Evolutionary conservation across 208 protist genomes (phyloP), one percentile per base, ranked within the genome.

Genomic region (Dictyostelium gargantuum): DNA sequence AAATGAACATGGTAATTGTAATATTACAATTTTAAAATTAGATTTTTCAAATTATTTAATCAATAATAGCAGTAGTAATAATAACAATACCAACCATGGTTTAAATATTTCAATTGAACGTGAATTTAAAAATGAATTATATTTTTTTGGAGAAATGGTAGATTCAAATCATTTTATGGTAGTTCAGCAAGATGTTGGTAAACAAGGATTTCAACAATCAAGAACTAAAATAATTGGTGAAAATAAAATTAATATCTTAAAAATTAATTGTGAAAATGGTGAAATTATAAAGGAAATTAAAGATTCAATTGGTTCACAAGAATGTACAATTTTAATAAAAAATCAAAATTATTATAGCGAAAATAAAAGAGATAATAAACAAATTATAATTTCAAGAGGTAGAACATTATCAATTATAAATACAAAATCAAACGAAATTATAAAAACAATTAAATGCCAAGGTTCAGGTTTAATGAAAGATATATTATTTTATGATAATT

Each of bases 1-100:
- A 23, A 79, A 56, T 89, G 82, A 89, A 48, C 68, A 76, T 79
- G 82, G 68, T 21, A 89, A 89, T 40, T 89, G 82, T 40, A 54
- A 40, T 15, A 48, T 77, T 4, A 73, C 42, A n/a, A 79, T 89
- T 21, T 21, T 89, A 10, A n/a, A 75, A 21, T 46, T 79, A 13
- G 50, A 89, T 63, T 38, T 89, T 40, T 29, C 32, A 6, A 8
- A 70, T 42, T 40, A 38, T 42, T 42, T 40, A 26, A 40, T 40
- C 29, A 40, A 38, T 0, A 35, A n/a, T 50, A 50, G 46, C 46
- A 50, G 46, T 35, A 26, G 19, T 17, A 29, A n/a, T 9, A n/a
- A 61, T n/a, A 26, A 26, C 6, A 61, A 61, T 11, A 29, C 23
- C 3, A 46, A 48, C 17, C 44, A 17, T n/a, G 21, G 15, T 29